Evolutionary conservation across 2,329 filamentous ascomycete species (phyloP).

Genomic region (Aureobasidium pullulans): DNA sequence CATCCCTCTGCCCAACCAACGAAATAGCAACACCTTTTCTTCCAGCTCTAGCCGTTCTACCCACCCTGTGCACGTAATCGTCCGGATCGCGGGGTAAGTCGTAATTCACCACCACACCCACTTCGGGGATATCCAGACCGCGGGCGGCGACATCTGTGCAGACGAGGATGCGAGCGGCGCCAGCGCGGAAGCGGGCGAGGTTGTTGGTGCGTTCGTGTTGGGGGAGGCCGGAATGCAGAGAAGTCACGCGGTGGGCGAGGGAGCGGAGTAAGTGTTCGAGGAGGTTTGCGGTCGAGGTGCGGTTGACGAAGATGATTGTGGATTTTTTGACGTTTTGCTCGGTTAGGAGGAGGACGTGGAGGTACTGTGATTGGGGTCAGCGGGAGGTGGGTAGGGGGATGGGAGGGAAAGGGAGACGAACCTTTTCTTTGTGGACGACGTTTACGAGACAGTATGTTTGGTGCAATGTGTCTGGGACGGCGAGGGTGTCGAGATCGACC

Average conservation of each 20-base stretch:
- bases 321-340: conserved; percentile 67
- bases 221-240: conserved; percentile 78
- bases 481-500: conserved; percentile 62
- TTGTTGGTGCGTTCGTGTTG: conserved; percentile 83
- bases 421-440: conserved; percentile 77
- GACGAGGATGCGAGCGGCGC: conserved; percentile 80
- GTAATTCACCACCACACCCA: conserved; percentile 86
- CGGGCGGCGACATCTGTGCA: conserved; percentile 92
- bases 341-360: conserved; percentile 81
- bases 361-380: conserved; percentile 43
- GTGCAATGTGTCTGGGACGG: conserved; percentile 70
- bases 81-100: conserved; percentile 94
- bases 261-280: conserved; percentile 81
- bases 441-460: conserved; percentile 85
- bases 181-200: conserved; percentile 82
- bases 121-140: conserved; percentile 91
- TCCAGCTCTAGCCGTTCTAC: conserved; percentile 88
- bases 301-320: conserved; percentile 90
- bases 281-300: conserved; percentile 78
- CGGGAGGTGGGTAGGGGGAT: too few relatives aligned
- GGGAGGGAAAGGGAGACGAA: background rate
- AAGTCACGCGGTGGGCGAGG: conserved; percentile 82
- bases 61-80: conserved; percentile 95
- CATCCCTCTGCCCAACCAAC: conserved; percentile 87
- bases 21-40: conserved; percentile 75